These are phyloP conservation scores for Cicer chorassanicum DNA, from an alignment of 306 rosid species.

Conservation along the genomic window DNA sequence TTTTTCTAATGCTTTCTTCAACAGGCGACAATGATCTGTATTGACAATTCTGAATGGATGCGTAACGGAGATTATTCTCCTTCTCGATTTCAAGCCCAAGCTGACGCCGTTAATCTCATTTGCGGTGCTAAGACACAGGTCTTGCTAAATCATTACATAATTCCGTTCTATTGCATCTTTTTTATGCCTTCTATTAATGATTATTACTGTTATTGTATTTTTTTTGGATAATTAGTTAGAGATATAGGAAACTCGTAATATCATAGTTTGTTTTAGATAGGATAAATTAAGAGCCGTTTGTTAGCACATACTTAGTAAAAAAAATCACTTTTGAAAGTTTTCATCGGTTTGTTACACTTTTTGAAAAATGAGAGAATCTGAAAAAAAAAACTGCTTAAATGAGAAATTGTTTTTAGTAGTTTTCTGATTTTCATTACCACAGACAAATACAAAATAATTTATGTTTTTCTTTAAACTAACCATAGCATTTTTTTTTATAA, in stretches of 20 bases:
- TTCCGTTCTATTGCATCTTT: background rate
- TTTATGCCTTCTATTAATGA: background rate
- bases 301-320: too few species aligned
- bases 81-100: constrained; percentile 90
- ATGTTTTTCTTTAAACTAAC: too few species aligned
- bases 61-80: constrained; percentile 94
- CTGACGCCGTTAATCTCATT: constrained; percentile 91
- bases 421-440: too few species aligned
- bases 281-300: background rate
- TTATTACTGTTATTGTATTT: background rate
- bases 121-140: constrained; percentile 99
- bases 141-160: background rate
- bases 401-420: too few species aligned
- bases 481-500: too few species aligned
- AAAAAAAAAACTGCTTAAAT: too few species aligned
- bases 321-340: too few species aligned
- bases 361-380: too few species aligned
- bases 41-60: constrained; percentile 99
- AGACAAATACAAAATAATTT: too few species aligned
- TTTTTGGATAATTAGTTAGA: constrained; percentile 14
- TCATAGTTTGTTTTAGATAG: constrained; percentile 24
- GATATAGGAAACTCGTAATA: background rate
- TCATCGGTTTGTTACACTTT: too few species aligned
- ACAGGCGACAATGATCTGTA: constrained; percentile 95
- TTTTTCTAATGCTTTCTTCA: constrained; percentile 32